These are phyloP conservation scores for Boletus subparvulus DNA, from an alignment of 768 basidiomycete species.

Conservation along the genomic window DNA sequence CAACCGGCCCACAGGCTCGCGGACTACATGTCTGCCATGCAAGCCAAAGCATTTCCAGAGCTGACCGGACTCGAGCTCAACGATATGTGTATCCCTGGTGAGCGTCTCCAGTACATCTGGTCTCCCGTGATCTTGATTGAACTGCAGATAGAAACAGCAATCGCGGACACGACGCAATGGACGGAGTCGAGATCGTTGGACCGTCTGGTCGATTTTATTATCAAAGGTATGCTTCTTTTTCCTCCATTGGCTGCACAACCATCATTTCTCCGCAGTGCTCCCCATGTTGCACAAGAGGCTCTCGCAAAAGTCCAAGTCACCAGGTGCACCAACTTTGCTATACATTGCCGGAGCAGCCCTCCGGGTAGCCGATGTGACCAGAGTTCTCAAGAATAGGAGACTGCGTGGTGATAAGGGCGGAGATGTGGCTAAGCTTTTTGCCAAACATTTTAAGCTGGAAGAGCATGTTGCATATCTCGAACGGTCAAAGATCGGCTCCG, in stretches of 20 bases:
- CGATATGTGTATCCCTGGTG: constrained; percentile 78
- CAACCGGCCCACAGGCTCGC: constrained; percentile 59
- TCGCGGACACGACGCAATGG: constrained; percentile 77
- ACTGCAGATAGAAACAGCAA: constrained; percentile 63
- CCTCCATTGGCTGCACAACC: neutral
- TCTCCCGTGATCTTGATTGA: constrained; percentile 43
- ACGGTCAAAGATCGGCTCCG: constrained; percentile 83
- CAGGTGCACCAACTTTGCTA: constrained; percentile 84
- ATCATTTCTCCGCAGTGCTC: constrained; percentile 43
- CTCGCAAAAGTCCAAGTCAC: constrained; percentile 69
- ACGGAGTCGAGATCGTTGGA: constrained; percentile 70
- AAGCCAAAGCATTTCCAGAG: constrained; percentile 66
- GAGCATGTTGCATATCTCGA: constrained; percentile 84
- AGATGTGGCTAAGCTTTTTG: constrained; percentile 93
- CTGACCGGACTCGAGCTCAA: constrained; percentile 76
- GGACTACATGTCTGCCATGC: constrained; percentile 62
- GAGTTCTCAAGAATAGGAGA: constrained; percentile 65
- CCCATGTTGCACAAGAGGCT: constrained; percentile 70
- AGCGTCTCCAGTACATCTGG: constrained; percentile 22
- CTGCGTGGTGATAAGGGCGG: constrained; percentile 81
- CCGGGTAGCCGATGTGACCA: constrained; percentile 84
- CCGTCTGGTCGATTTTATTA: constrained; percentile 71
- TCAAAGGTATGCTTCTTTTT: constrained; percentile 50
- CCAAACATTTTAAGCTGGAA: constrained; percentile 88
- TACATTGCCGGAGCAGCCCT: constrained; percentile 88